Evolutionary conservation across 2,329 filamentous ascomycete genomes (phyloP).

Genomic region (Botryosphaeria agaves): DNA sequence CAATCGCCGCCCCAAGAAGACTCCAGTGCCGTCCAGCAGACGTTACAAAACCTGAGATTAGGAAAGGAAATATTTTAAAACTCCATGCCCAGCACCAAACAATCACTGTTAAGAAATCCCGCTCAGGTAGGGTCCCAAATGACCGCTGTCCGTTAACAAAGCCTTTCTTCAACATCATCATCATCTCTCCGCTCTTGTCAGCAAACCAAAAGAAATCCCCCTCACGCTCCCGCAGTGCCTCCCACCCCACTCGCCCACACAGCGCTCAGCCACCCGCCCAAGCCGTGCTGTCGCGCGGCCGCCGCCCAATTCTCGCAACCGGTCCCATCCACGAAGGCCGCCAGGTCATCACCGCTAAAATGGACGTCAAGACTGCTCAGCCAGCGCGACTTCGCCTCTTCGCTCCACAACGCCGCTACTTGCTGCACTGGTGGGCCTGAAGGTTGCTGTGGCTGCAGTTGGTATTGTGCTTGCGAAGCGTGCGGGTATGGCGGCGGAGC

Average conservation of each 20-base stretch:
- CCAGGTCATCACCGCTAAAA: slow-evolving; percentile 21
- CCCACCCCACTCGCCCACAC: slow-evolving; percentile 8
- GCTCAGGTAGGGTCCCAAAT: too few relatives aligned
- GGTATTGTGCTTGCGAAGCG: slow-evolving; percentile 8
- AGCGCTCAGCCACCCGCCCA: slow-evolving; percentile 12
- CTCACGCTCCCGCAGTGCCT: background rate
- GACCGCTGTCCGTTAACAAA: too few relatives aligned
- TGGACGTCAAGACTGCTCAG: slow-evolving; percentile 16
- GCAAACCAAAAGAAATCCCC: too few relatives aligned
- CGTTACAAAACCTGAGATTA: too few relatives aligned
- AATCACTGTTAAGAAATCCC: too few relatives aligned
- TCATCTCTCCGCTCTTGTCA: too few relatives aligned
- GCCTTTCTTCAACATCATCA: too few relatives aligned
- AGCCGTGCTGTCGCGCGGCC: slow-evolving; percentile 7
- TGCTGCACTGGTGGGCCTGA: slow-evolving; percentile 4
- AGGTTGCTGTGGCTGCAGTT: slow-evolving; percentile 2
- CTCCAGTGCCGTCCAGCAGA: too few relatives aligned
- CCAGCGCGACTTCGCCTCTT: slow-evolving; percentile 15
- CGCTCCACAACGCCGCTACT: slow-evolving; percentile 9
- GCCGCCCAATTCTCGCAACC: slow-evolving; percentile 16
- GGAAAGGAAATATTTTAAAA: too few relatives aligned
- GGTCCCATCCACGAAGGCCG: slow-evolving; percentile 21
- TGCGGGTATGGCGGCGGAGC: slow-evolving; percentile 10
- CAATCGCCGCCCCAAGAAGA: too few relatives aligned
- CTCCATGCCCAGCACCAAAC: too few relatives aligned